A percentile compares a stretch with the other conserved stretches of the same genome.
phyloP scores from a whole-genome alignment of 306 rosid species.

The Trifolium subterraneum region DNA sequence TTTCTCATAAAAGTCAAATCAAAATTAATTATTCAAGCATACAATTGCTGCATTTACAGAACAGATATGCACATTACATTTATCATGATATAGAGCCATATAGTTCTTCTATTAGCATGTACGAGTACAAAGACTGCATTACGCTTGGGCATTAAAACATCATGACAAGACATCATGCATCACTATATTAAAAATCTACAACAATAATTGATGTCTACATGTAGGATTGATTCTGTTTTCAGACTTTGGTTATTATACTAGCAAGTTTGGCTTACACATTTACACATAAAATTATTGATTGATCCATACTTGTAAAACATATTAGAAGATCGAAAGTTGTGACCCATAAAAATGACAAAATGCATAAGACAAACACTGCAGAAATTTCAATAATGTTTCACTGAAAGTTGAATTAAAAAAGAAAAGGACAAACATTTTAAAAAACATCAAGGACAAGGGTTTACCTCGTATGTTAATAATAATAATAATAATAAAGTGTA shows the following conservation, averaged over 20 bases:
- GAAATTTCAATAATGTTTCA: neutral
- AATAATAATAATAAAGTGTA: neutral
- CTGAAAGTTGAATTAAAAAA: neutral
- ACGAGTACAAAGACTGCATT: neutral
- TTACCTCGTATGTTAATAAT: constrained; percentile 66
- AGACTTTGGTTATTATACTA: neutral
- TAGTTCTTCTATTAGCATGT: neutral
- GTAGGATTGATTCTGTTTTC: neutral
- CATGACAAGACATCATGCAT: neutral
- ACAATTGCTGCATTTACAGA: neutral
- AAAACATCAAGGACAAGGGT: neutral
- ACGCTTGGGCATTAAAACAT: neutral
- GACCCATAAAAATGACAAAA: neutral
- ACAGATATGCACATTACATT: neutral
- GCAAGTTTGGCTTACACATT: neutral
- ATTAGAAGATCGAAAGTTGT: neutral
- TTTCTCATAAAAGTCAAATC: neutral
- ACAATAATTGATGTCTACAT: neutral
- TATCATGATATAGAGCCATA: neutral
- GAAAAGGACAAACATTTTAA: neutral
- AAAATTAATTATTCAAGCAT: neutral
- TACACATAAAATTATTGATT: neutral
- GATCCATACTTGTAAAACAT: neutral
- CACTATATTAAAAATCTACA: neutral
- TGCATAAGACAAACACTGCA: neutral